These are phyloP conservation scores for Umbelopsis sp. DNA, from an alignment of 192 early-diverging fungal genomes.

Conservation along the genomic window DNA sequence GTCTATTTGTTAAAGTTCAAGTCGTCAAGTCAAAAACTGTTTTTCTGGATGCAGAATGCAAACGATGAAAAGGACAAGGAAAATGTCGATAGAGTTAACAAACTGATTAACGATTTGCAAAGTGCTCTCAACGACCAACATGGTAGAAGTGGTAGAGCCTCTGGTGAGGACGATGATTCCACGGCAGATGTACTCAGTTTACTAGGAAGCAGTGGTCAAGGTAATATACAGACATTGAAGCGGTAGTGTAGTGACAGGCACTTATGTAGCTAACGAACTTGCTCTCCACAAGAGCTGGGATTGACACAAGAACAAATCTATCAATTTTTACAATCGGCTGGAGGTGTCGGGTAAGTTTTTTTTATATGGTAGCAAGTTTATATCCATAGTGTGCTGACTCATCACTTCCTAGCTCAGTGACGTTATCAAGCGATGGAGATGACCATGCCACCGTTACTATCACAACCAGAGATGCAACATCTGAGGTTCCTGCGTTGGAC, in stretches of 20 bases:
- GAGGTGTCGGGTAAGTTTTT: conserved; percentile 23
- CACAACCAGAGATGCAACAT: background rate
- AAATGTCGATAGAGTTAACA: conserved; percentile 59
- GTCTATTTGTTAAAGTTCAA: conserved; percentile 83
- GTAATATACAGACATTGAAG: conserved; percentile 2
- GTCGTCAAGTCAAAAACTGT: conserved; percentile 73
- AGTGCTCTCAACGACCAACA: conserved; percentile 38
- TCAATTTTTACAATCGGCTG: conserved; percentile 41
- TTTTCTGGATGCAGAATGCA: conserved; percentile 84
- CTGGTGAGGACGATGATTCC: conserved; percentile 18
- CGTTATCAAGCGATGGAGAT: conserved; percentile 14
- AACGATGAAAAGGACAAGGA: conserved; percentile 61
- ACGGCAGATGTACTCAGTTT: conserved; percentile 31
- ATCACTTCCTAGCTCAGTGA: background rate
- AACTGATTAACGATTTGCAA: conserved; percentile 53
- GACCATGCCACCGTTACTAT: conserved; percentile 15
- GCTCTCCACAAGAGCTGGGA: conserved; percentile 8
- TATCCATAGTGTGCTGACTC: conserved; percentile 11
- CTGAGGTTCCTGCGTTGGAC: background rate
- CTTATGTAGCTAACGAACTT: background rate
- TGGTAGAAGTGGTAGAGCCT: background rate
- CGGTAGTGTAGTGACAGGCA: background rate
- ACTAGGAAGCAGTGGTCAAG: conserved; percentile 22
- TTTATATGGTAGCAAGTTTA: background rate
- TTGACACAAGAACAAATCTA: conserved; percentile 33